Base-by-base conservation (phyloP, 495 filamentous ascomycete genomes). In the Penicillium riverlandense region DNA sequence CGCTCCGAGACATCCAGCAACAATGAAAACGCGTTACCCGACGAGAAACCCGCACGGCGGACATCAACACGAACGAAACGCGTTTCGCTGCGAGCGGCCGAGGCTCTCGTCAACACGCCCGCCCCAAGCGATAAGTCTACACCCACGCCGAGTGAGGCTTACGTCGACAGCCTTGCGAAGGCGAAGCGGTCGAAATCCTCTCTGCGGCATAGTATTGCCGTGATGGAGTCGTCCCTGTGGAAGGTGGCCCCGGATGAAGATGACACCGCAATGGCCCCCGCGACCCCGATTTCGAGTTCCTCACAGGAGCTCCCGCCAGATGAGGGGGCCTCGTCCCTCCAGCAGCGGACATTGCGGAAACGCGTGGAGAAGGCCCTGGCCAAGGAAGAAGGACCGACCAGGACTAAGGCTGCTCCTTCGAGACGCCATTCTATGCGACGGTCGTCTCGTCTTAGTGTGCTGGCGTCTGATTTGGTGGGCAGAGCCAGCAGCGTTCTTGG, bases 1-100 rank as follows among this genome's bases (percentile, higher is more conserved):
- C 67, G 69, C 43, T 73, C 69, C n/a, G 69, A 73, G 44, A 73
- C 69, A 1, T 73, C 69, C 4, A 73, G 69, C 57, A 73, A 71
- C 51, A 67, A 67, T 55, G 69, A 70, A 52, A 62, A 67, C 61
- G 63, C 63, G 57, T 65, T 55, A 15, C 48, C 51, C 12, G 69
- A 72, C 14, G 69, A 73, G 46, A 70, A 67, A 48, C 52, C 62
- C 16, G 50, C 55, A 36, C 65, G 65, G 40, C 63, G 63, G 29
- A 61, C 60, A 34, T 71, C 69, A 57, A 66, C 69, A 63, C 65
- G 67, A 50, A 58, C 61, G 39, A 58, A 54, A 57, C 69, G 69
- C 65, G 62, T 61, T 47, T 73, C 69, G 13, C 37, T 71, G 41
- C 61, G 50, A 46, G 55, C 53, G 12, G 38, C 52, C 14, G 61